phyloP scores from a whole-genome alignment of 768 basidiomycete genomes.

The Arthromyces matolae region DNA sequence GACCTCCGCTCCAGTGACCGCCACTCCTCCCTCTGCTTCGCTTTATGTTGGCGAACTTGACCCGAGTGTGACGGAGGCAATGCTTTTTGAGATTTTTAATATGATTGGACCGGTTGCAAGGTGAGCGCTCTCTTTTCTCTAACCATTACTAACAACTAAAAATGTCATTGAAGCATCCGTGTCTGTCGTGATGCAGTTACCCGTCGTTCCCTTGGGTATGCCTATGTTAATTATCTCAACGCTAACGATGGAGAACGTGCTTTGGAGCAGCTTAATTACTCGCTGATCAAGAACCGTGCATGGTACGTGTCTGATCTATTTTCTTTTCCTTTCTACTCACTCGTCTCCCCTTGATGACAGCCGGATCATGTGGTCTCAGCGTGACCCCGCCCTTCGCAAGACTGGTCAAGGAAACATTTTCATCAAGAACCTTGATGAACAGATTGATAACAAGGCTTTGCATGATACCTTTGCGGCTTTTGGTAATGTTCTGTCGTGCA shows the following conservation, averaged over 20 bases:
- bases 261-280: constrained; percentile 98
- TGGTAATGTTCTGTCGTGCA: constrained; percentile 98
- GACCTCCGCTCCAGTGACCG: constrained; percentile 36
- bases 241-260: constrained; percentile 95
- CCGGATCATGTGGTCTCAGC: constrained; percentile 99
- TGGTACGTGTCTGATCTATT: constrained; percentile 52
- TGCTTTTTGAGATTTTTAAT: constrained; percentile 99
- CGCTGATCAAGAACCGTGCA: constrained; percentile 94
- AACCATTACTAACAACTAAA: neutral
- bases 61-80: constrained; percentile 96
- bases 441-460: constrained; percentile 99
- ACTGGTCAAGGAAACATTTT: constrained; percentile 99
- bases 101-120: constrained; percentile 99
- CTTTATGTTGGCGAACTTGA: constrained; percentile 99
- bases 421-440: constrained; percentile 98
- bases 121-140: constrained; percentile 42
- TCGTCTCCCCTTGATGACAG: constrained; percentile 34
- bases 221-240: constrained; percentile 99
- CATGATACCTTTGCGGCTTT: constrained; percentile 99
- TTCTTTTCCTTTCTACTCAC: constrained; percentile 11
- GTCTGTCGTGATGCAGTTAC: constrained; percentile 99
- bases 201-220: constrained; percentile 98
- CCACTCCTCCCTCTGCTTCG: constrained; percentile 71
- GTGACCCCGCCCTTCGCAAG: constrained; percentile 98
- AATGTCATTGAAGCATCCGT: constrained; percentile 68